A percentile compares a stretch with the other conserved stretches of the same genome.
Conservation (phyloP, 2,329 filamentous ascomycete species). For the Verticillium nubilum region DNA sequence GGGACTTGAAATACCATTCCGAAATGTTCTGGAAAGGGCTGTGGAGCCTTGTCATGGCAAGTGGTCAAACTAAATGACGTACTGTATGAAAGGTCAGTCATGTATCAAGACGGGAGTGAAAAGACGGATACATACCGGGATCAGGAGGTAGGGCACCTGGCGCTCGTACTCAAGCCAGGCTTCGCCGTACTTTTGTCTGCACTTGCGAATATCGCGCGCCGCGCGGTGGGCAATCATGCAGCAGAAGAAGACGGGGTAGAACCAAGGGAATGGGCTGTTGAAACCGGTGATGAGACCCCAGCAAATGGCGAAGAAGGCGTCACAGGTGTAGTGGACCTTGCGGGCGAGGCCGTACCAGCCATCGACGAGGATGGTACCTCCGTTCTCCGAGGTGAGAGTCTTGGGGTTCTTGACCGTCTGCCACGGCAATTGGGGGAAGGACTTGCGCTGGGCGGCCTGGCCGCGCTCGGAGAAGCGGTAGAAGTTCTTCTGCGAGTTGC, state of each 20-base stretch:
- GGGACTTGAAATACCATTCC: background rate
- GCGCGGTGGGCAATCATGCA: slow-evolving; percentile 78
- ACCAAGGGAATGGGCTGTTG: slow-evolving; percentile 79
- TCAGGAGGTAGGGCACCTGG: slow-evolving; percentile 76
- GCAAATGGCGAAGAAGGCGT: slow-evolving; percentile 68
- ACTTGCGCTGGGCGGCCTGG: slow-evolving; percentile 62
- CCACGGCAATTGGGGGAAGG: slow-evolving; percentile 90
- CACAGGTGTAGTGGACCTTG: slow-evolving; percentile 65
- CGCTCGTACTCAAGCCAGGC: slow-evolving; percentile 78
- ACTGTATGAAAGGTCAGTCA: slow-evolving; percentile 19
- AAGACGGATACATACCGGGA: slow-evolving; percentile 33
- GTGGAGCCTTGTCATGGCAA: background rate
- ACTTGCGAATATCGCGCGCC: slow-evolving; percentile 68
- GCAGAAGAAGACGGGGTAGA: slow-evolving; percentile 78
- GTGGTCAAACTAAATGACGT: slow-evolving; percentile 33
- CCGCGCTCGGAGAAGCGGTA: slow-evolving; percentile 79
- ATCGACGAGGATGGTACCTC: slow-evolving; percentile 73
- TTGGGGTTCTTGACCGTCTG: slow-evolving; percentile 76
- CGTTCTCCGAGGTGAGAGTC: slow-evolving; percentile 66
- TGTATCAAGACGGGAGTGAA: background rate
- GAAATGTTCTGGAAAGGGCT: background rate
- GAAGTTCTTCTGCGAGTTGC: slow-evolving; percentile 90
- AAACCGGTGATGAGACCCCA: slow-evolving; percentile 84
- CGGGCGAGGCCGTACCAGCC: slow-evolving; percentile 63
- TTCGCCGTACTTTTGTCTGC: slow-evolving; percentile 73